Conservation (phyloP, 2,329 filamentous ascomycete species). For the Cladosporium halotolerans region DNA sequence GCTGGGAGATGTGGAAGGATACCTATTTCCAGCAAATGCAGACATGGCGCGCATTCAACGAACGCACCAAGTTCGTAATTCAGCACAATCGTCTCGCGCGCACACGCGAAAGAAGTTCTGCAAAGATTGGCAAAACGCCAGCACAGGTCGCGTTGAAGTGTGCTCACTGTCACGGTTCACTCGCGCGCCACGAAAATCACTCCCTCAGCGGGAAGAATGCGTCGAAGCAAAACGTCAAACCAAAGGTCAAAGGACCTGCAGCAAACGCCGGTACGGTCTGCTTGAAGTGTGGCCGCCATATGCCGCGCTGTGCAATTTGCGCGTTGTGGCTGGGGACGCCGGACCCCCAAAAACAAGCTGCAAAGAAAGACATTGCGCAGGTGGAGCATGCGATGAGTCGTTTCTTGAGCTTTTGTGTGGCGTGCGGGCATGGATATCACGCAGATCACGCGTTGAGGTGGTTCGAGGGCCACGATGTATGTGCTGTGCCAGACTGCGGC, state of each 20-base stretch:
- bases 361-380: slow-evolving; percentile 21
- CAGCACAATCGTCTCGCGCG: slow-evolving; percentile 64
- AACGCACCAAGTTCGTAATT: slow-evolving; percentile 71
- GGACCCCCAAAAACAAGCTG: slow-evolving; percentile 42
- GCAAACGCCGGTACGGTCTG: slow-evolving; percentile 46
- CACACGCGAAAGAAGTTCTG: slow-evolving; percentile 53
- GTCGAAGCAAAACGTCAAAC: slow-evolving; percentile 9
- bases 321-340: slow-evolving; percentile 55
- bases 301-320: slow-evolving; percentile 59
- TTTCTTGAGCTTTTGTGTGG: slow-evolving; percentile 56
- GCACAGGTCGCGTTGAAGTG: slow-evolving; percentile 70
- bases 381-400: slow-evolving; percentile 44
- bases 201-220: slow-evolving; percentile 14
- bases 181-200: slow-evolving; percentile 41
- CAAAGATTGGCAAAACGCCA: slow-evolving; percentile 57
- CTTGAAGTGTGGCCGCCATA: slow-evolving; percentile 54
- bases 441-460: slow-evolving; percentile 57
- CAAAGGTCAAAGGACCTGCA: slow-evolving; percentile 22
- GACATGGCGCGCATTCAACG: slow-evolving; percentile 63
- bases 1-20: slow-evolving; percentile 72
- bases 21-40: slow-evolving; percentile 65
- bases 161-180: slow-evolving; percentile 60
- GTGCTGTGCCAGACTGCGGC: slow-evolving; percentile 50
- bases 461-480: slow-evolving; percentile 51
- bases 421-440: slow-evolving; percentile 59